Evolutionary conservation across 441 rosid genomes (phyloP), one percentile per base, ranked within the genome.

Genomic region (Metrosideros polymorpha): DNA sequence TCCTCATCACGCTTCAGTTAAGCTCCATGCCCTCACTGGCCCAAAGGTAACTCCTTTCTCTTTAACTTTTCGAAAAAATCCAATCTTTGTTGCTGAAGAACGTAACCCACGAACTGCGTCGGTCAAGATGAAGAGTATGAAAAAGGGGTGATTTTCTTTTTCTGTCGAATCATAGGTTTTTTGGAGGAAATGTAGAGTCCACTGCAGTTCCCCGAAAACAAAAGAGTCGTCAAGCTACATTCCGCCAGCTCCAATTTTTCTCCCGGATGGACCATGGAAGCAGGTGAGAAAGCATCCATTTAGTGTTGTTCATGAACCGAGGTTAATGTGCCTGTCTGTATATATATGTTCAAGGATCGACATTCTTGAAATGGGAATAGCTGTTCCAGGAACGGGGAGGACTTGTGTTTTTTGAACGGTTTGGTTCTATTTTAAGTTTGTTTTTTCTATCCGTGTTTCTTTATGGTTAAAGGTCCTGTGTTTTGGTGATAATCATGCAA

Each of bases 191-290:
- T 90, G 91, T 32, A 89, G 90, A 87, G 86, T 92, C 27, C 88
- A 54, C 83, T 87, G 91, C 27, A 83, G 90, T 83, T 89, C 92
- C 19, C 86, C 94, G 1, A 89, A 47, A 75, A 54, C 87, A 55
- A 92, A 88, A 79, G 96, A 92, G 87, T 92, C 93, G 39, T 89
- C 96, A 43, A 89, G 85, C 90, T 89, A 89, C 85, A 93, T 94
- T 77, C 94, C 98, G 6, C 94, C 98, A 0, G 99, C 99, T 90
- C 99, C 99, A 2, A 95, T 96, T 89, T 88, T 93, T 39, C 93
- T 96, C 85, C 96, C 99, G 49, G 92, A 95, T 66, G 98, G 98
- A 3, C 94, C 95, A 29, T 96, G 98, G 99, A 93, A 93, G 89
- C 94, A 95, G 98, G 99, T 94, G 52, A 83, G 57, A 8, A 25